Conservation (phyloP, 2,329 filamentous ascomycete genomes). For the Blastomyces parvus region DNA sequence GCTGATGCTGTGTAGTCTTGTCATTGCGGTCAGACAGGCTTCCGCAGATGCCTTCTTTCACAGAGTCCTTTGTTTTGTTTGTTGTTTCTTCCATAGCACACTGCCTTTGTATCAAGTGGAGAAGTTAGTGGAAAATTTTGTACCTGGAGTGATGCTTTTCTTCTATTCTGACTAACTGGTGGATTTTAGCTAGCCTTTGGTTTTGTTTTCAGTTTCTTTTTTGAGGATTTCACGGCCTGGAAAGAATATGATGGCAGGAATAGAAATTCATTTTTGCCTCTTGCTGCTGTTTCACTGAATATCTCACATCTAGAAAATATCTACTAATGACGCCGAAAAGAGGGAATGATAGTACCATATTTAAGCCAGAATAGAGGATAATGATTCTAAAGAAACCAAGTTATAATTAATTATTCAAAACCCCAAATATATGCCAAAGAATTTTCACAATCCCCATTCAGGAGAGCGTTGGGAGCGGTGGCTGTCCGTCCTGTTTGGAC, state of each 20-base stretch:
- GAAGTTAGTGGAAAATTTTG: constrained; percentile 1
- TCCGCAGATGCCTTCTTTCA: not conserved
- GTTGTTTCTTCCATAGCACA: constrained; percentile 2
- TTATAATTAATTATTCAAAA: not conserved
- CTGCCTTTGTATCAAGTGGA: constrained; percentile 1
- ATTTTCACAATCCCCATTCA: not conserved
- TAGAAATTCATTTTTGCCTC: not conserved
- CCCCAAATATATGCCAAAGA: not conserved
- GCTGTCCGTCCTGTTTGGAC: not conserved
- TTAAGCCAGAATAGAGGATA: not conserved
- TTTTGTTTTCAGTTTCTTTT: not conserved
- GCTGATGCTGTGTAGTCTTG: not conserved
- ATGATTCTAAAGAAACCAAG: not conserved
- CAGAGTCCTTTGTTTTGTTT: constrained; percentile 1
- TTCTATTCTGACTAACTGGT: constrained; percentile 4
- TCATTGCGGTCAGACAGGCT: constrained; percentile 1
- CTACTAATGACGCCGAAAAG: not conserved
- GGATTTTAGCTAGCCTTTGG: constrained; percentile 3
- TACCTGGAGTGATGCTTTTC: not conserved
- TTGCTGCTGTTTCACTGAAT: not conserved
- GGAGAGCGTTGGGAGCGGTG: not conserved
- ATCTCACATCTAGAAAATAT: not conserved
- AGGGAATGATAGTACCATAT: not conserved
- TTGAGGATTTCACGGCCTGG: not conserved
- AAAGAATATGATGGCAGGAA: constrained; percentile 4